Percentiles rank a stretch among this genome's conserved stretches.
These are phyloP conservation scores for Cylindrodendrum hubeiense DNA, from an alignment of 2,329 filamentous ascomycete genomes.

Conservation along the genomic window DNA sequence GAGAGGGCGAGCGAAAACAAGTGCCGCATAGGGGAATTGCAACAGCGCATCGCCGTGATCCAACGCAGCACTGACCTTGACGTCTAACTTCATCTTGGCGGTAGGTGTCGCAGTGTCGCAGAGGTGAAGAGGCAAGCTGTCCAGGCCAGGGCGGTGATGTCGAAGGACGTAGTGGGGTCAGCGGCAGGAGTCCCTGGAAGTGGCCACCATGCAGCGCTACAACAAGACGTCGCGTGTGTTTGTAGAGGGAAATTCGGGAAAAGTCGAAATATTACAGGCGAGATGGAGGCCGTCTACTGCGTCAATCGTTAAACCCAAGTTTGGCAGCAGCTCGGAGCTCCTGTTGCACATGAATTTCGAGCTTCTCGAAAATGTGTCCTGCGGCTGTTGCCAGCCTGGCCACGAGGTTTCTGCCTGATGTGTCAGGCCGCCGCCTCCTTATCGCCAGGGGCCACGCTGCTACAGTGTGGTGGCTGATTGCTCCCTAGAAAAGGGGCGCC, in stretches of 20 bases:
- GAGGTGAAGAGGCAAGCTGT: constrained; percentile 46
- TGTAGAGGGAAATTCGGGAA: neutral
- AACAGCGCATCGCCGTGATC: constrained; percentile 3
- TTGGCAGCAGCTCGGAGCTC: constrained; percentile 38
- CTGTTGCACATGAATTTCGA: constrained; percentile 39
- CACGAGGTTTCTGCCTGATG: constrained; percentile 43
- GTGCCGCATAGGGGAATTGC: neutral
- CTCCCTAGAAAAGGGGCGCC: constrained; percentile 1
- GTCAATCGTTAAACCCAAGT: constrained; percentile 35
- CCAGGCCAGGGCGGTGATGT: constrained; percentile 46
- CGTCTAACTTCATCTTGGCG: constrained; percentile 57
- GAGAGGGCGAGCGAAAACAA: neutral
- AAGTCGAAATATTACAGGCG: neutral
- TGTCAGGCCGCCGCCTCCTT: constrained; percentile 39
- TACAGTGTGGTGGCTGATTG: constrained; percentile 13
- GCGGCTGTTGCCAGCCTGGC: constrained; percentile 46
- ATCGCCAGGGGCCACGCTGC: constrained; percentile 26
- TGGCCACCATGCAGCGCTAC: constrained; percentile 42
- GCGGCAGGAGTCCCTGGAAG: constrained; percentile 40
- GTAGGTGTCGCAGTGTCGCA: constrained; percentile 40
- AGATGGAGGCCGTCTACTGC: constrained; percentile 12
- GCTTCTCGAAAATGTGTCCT: constrained; percentile 49
- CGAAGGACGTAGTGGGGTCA: constrained; percentile 43
- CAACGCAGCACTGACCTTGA: constrained; percentile 51
- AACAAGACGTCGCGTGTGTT: constrained; percentile 16